phyloP scores from a whole-genome alignment of 2,329 filamentous ascomycete species.

The Ascochyta fabae region DNA sequence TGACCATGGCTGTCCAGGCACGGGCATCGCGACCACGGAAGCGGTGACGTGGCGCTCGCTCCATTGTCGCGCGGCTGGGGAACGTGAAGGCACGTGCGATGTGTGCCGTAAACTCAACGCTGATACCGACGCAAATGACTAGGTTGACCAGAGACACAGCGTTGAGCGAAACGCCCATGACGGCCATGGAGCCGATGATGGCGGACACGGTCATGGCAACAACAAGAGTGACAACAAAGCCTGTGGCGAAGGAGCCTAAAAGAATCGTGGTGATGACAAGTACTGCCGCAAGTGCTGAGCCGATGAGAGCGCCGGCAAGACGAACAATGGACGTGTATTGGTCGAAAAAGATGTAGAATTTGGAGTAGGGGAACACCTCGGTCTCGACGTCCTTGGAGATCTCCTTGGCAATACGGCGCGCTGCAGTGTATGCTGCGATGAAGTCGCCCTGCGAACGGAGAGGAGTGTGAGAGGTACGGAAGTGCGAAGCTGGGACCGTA shows the following conservation, averaged over 20 bases:
- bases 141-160: slow-evolving; percentile 95
- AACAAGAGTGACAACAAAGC: slow-evolving; percentile 80
- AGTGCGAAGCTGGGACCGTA: slow-evolving; percentile 83
- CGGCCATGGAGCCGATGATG: slow-evolving; percentile 92
- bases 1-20: slow-evolving; percentile 91
- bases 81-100: slow-evolving; percentile 97
- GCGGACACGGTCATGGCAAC: slow-evolving; percentile 94
- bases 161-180: slow-evolving; percentile 88
- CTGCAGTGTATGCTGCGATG: slow-evolving; percentile 86
- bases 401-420: slow-evolving; percentile 82
- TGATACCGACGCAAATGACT: slow-evolving; percentile 95
- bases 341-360: slow-evolving; percentile 99
- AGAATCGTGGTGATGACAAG: slow-evolving; percentile 80
- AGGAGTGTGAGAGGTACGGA: slow-evolving; percentile 87
- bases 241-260: slow-evolving; percentile 83
- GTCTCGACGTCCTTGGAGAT: slow-evolving; percentile 74
- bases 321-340: slow-evolving; percentile 88
- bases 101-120: slow-evolving; percentile 96
- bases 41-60: slow-evolving; percentile 72
- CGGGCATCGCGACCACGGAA: slow-evolving; percentile 84
- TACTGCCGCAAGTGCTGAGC: slow-evolving; percentile 84
- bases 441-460: slow-evolving; percentile 90
- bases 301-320: slow-evolving; percentile 79
- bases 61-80: slow-evolving; percentile 81
- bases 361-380: slow-evolving; percentile 93